Evolutionary conservation across 2,329 filamentous ascomycete genomes (phyloP).

Genomic region (Arthrobotrys iridis): DNA sequence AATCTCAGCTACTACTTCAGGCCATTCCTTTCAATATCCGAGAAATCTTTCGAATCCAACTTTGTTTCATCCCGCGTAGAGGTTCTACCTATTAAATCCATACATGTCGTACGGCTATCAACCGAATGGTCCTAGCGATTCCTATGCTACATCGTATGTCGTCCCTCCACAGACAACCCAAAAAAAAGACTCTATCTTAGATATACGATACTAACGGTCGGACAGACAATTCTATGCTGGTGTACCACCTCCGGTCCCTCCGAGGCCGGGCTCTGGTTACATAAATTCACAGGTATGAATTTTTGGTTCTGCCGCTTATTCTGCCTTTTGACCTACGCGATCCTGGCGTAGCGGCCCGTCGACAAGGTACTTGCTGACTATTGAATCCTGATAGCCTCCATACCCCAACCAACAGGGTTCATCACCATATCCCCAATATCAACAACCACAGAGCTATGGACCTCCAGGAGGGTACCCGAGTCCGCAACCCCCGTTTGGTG

Average conservation of each 20-base stretch:
- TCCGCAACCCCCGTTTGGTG: slow-evolving; percentile 38
- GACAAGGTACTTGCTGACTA: slow-evolving; percentile 2
- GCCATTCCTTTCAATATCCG: not conserved
- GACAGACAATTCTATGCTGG: slow-evolving; percentile 51
- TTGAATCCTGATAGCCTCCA: slow-evolving; percentile 31
- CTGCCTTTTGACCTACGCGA: slow-evolving; percentile 2
- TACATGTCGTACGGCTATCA: slow-evolving; percentile 54
- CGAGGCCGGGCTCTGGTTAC: slow-evolving; percentile 44
- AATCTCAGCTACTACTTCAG: slow-evolving; percentile 5
- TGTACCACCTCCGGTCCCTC: slow-evolving; percentile 45
- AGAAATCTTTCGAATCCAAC: not conserved
- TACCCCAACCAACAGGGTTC: slow-evolving; percentile 24
- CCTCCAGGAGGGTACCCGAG: slow-evolving; percentile 40
- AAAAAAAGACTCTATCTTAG: not conserved
- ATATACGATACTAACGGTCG: not conserved
- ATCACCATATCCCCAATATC: slow-evolving; percentile 50
- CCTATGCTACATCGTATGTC: slow-evolving; percentile 54
- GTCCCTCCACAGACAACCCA: not conserved
- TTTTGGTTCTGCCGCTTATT: not conserved
- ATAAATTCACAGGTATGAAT: slow-evolving; percentile 39
- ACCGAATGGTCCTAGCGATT: slow-evolving; percentile 52
- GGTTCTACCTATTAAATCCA: slow-evolving; percentile 1
- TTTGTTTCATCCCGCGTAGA: not conserved
- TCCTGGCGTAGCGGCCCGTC: not conserved
- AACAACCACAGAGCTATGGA: slow-evolving; percentile 45